Conservation (phyloP, 257 asterid genomes). For the Vinca minor region DNA sequence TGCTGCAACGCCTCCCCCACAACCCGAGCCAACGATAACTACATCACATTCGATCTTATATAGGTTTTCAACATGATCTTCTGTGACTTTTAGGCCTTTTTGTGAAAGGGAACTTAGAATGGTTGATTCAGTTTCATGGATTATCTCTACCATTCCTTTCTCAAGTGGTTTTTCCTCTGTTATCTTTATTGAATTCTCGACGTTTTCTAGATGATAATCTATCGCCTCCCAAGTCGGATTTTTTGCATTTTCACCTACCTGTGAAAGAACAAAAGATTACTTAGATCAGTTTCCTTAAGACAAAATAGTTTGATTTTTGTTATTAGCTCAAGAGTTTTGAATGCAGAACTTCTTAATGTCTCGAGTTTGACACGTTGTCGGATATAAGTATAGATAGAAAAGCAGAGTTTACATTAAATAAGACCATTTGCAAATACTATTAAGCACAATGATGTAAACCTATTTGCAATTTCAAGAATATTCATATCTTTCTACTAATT, state of each 20-base stretch:
- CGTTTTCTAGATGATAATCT: conserved; percentile 46
- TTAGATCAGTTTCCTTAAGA: neutral
- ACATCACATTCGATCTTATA: conserved; percentile 57
- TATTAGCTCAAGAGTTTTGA: no score
- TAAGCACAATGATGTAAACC: no score
- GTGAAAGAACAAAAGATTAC: neutral
- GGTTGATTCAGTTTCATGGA: conserved; percentile 35
- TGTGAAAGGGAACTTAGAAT: conserved; percentile 28
- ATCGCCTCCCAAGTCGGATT: conserved; percentile 76
- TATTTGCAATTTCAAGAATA: no score
- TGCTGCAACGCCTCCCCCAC: conserved; percentile 89
- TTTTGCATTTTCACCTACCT: conserved; percentile 54
- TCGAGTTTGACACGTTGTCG: no score
- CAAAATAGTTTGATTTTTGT: no score
- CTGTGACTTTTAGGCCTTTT: conserved; percentile 44
- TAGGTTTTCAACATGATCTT: conserved; percentile 19
- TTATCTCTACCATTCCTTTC: conserved; percentile 63
- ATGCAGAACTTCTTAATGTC: no score
- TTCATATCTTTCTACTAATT: no score
- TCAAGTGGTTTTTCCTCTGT: conserved; percentile 48
- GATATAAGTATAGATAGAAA: no score
- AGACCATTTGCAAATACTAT: no score
- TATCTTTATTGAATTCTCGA: conserved; percentile 5
- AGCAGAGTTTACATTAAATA: no score
- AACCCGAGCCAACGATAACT: conserved; percentile 78